Evolutionary conservation across 768 basidiomycete species (phyloP), one percentile per base, ranked within the genome.

Genomic region (Leccinellum luteum): DNA sequence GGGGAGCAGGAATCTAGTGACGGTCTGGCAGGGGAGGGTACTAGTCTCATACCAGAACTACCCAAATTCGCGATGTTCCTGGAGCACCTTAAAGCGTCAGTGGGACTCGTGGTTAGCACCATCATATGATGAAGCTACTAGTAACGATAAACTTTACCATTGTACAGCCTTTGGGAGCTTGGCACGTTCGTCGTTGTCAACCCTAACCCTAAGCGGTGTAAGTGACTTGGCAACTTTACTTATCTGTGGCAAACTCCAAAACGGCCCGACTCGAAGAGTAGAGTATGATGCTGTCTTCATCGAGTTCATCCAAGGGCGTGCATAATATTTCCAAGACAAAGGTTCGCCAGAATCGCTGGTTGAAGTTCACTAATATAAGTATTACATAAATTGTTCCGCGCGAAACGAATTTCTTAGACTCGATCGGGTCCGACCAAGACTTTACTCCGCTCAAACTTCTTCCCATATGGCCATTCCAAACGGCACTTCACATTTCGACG

Each of bases 381-480:
- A n/a, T n/a, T n/a, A n/a, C n/a, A n/a, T n/a, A n/a, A n/a, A n/a
- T n/a, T n/a, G n/a, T n/a, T n/a, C n/a, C n/a, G n/a, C n/a, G n/a
- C n/a, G n/a, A n/a, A n/a, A n/a, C n/a, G n/a, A n/a, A n/a, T n/a
- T 49, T 49, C 30, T 19, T 19, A 49, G 27, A 35, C 57, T 48
- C 9, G 34, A n/a, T 25, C 25, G 25, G 25, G 4, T 25, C 4
- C 28, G 28, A 28, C 6, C 28, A 28, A 6, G 28, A n/a, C n/a
- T n/a, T n/a, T 38, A 5, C 43, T 54, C 38, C 19, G 9, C 50
- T 35, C 31, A 34, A 44, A 56, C 31, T 45, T 52, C 43, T 34
- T 31, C 53, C 41, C n/a, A 34, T 27, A 32, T 85, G 84, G 71
- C 82, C 58, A 70, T 74, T 63, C 63, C 77, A 43, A 77, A 74